phyloP scores from a whole-genome alignment of 305 asterid genomes.

The Solanum aculeatissimum region DNA sequence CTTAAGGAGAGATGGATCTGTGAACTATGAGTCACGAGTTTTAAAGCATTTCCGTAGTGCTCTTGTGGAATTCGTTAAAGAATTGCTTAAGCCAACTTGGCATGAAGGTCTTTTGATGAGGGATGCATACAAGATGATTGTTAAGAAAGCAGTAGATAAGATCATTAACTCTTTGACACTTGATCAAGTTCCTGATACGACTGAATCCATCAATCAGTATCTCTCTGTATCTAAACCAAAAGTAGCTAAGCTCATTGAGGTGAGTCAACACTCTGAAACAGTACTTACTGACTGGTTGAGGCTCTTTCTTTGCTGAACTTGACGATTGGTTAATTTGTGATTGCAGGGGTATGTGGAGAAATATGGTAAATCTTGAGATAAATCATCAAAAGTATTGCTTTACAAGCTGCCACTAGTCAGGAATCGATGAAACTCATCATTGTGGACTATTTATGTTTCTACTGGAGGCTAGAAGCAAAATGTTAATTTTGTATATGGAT shows the following conservation, averaged over 20 bases:
- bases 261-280: constrained; percentile 24
- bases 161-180: constrained; percentile 53
- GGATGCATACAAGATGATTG: constrained; percentile 75
- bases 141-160: constrained; percentile 66
- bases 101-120: constrained; percentile 59
- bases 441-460: background rate
- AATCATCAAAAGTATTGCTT: background rate
- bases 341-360: constrained; percentile 75
- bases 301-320: constrained; percentile 8
- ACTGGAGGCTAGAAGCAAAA: background rate
- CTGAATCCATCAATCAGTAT: constrained; percentile 47
- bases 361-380: constrained; percentile 48
- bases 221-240: constrained; percentile 49
- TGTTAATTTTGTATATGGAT: background rate
- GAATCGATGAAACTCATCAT: background rate
- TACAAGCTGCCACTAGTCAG: background rate
- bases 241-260: constrained; percentile 78
- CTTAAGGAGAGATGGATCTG: constrained; percentile 11
- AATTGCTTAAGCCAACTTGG: constrained; percentile 83
- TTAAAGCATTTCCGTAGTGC: constrained; percentile 51
- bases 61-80: constrained; percentile 68
- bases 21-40: constrained; percentile 38
- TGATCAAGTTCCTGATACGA: constrained; percentile 56
- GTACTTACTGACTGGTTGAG: background rate
- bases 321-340: constrained; percentile 10